These are phyloP conservation scores for Neophaeococcomyces mojaviensis DNA, from an alignment of 2,329 filamentous ascomycete species.

Conservation along the genomic window DNA sequence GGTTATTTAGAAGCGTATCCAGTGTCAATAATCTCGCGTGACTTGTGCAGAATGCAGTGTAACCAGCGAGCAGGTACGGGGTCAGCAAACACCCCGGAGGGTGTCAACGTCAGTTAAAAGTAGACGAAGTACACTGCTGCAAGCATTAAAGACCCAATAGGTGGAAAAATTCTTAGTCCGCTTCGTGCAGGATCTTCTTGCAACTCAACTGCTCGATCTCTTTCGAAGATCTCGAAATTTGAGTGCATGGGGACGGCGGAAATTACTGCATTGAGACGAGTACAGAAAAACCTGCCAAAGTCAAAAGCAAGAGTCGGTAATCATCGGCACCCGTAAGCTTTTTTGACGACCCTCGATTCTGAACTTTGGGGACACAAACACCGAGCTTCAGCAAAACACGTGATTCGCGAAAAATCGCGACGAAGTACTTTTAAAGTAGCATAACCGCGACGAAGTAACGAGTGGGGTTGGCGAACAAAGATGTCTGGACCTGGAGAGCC, in stretches of 20 bases:
- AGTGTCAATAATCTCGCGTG: slow-evolving; percentile 4
- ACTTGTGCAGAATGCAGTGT: slow-evolving; percentile 6
- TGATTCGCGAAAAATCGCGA: too few relatives aligned
- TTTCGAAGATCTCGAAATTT: not conserved
- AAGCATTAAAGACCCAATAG: not conserved
- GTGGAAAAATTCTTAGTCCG: not conserved
- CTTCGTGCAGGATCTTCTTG: not conserved
- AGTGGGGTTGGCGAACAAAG: too few relatives aligned
- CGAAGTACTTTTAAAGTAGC: too few relatives aligned
- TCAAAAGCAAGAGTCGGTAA: too few relatives aligned
- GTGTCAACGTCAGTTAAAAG: not conserved
- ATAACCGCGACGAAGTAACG: too few relatives aligned
- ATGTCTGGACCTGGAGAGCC: too few relatives aligned
- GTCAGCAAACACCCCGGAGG: not conserved
- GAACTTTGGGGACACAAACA: too few relatives aligned
- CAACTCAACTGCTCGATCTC: not conserved
- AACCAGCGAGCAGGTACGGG: not conserved
- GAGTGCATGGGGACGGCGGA: slow-evolving; percentile 14
- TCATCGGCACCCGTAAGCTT: too few relatives aligned
- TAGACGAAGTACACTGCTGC: not conserved
- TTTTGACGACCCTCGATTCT: too few relatives aligned
- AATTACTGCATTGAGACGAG: slow-evolving; percentile 13
- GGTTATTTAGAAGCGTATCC: slow-evolving; percentile 3
- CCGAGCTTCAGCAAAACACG: too few relatives aligned
- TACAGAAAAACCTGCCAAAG: too few relatives aligned